These are phyloP conservation scores for Carpediemonas membranifera DNA, from an alignment of 78 protist genomes.

Conservation along the genomic window DNA sequence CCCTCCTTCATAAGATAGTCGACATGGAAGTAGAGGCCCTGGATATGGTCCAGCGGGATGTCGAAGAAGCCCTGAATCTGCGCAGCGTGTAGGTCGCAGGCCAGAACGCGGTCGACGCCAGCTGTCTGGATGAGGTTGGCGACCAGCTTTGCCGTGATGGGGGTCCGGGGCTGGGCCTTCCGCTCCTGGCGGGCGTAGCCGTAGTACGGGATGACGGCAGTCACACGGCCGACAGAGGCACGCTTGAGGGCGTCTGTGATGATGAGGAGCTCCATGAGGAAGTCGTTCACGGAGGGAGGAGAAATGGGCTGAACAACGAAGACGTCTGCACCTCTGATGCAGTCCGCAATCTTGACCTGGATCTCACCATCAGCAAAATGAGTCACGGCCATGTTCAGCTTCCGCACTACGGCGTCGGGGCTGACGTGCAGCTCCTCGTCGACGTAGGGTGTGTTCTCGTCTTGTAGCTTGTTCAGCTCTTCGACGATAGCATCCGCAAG, in stretches of 20 bases:
- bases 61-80: conserved; percentile 74
- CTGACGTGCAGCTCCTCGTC: too few species aligned
- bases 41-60: conserved; percentile 65
- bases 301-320: conserved; percentile 56
- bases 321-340: conserved; percentile 8
- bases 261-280: conserved; percentile 62
- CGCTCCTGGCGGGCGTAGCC: conserved; percentile 66
- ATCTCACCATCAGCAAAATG: conserved; percentile 1
- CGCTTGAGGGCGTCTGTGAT: conserved; percentile 38
- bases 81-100: conserved; percentile 64
- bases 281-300: conserved; percentile 53
- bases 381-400: too few species aligned
- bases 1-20: too few species aligned
- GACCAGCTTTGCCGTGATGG: conserved; percentile 58
- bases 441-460: too few species aligned
- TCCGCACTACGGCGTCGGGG: too few species aligned
- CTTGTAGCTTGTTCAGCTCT: too few species aligned
- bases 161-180: conserved; percentile 55
- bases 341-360: not conserved
- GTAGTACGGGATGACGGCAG: conserved; percentile 70
- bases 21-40: conserved; percentile 16
- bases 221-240: conserved; percentile 51
- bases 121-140: conserved; percentile 45
- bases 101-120: conserved; percentile 52
- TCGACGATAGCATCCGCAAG: too few species aligned